These are phyloP conservation scores for Entonaema liquescens DNA, from an alignment of 495 filamentous ascomycete species.

Conservation along the genomic window DNA sequence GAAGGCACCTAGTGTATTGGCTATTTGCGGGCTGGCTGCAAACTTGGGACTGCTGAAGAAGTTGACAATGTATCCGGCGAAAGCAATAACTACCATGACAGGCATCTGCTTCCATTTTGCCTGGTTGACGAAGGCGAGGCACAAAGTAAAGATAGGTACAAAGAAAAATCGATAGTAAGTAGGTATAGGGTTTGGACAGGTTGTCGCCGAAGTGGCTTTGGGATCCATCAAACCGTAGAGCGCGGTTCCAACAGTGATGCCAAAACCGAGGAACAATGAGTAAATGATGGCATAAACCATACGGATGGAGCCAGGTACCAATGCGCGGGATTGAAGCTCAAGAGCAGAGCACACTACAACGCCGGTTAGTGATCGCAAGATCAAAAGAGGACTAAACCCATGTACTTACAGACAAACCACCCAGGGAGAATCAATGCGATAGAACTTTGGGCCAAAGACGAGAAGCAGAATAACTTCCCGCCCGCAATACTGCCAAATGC, in stretches of 20 bases:
- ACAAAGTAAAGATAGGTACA: slow-evolving; percentile 82
- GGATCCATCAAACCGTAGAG: slow-evolving; percentile 85
- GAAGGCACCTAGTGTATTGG: slow-evolving; percentile 85
- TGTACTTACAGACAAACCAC: slow-evolving; percentile 70
- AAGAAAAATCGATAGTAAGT: slow-evolving; percentile 75
- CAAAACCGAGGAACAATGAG: slow-evolving; percentile 94
- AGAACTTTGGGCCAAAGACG: slow-evolving; percentile 85
- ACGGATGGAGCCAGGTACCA: slow-evolving; percentile 90
- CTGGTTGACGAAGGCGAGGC: slow-evolving; percentile 85
- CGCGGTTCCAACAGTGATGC: slow-evolving; percentile 92
- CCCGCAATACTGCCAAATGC: slow-evolving; percentile 84
- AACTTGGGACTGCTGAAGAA: slow-evolving; percentile 80
- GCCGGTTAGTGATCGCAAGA: slow-evolving; percentile 18
- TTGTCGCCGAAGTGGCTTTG: slow-evolving; percentile 76
- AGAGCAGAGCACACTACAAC: slow-evolving; percentile 70
- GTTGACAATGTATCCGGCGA: slow-evolving; percentile 88
- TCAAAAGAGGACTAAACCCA: background rate
- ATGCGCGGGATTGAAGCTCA: slow-evolving; percentile 85
- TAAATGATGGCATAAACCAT: slow-evolving; percentile 98
- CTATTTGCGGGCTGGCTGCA: slow-evolving; percentile 78
- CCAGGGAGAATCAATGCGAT: slow-evolving; percentile 94
- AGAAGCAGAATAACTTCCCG: slow-evolving; percentile 85
- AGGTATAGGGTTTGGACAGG: slow-evolving; percentile 70
- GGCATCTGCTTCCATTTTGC: slow-evolving; percentile 90
- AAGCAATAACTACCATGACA: slow-evolving; percentile 82